Evolutionary conservation across 345 rosid species (phyloP).

Genomic region (Ricinus communis): DNA sequence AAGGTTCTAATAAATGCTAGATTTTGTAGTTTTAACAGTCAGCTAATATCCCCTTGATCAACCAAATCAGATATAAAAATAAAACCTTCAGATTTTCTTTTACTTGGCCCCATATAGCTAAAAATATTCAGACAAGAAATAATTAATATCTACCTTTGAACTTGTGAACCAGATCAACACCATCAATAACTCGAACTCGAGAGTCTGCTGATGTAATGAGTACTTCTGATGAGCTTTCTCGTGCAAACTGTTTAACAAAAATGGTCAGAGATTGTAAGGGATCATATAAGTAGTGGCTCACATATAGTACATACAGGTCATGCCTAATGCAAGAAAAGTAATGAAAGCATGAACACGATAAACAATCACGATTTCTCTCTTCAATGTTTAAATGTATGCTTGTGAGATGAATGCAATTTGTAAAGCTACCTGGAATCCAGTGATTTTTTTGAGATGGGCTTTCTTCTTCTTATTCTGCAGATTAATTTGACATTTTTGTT

Average conservation of each 20-base stretch:
- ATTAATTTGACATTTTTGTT: slow-evolving; percentile 63
- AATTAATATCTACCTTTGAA: slow-evolving; percentile 64
- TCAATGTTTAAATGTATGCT: not conserved
- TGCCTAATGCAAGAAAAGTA: not conserved
- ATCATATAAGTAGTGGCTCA: slow-evolving; percentile 15
- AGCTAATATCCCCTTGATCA: not conserved
- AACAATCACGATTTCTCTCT: slow-evolving; percentile 9
- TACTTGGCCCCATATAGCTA: not conserved
- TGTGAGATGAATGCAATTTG: not conserved
- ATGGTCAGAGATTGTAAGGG: slow-evolving; percentile 22
- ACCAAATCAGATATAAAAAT: not conserved
- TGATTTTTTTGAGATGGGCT: slow-evolving; percentile 84
- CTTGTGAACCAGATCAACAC: slow-evolving; percentile 77
- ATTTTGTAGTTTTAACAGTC: not conserved
- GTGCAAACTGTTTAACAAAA: slow-evolving; percentile 65
- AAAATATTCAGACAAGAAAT: not conserved
- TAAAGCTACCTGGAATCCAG: slow-evolving; percentile 91
- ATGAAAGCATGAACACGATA: slow-evolving; percentile 1
- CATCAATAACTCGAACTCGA: slow-evolving; percentile 79
- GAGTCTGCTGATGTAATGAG: slow-evolving; percentile 96
- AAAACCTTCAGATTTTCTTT: not conserved
- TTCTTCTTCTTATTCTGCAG: slow-evolving; percentile 92
- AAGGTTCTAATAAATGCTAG: slow-evolving; percentile 7
- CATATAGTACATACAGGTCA: slow-evolving; percentile 3
- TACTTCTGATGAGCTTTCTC: slow-evolving; percentile 90